Conservation (phyloP, 2,329 filamentous ascomycete genomes). For the Phyllosticta paracitricarpa region DNA sequence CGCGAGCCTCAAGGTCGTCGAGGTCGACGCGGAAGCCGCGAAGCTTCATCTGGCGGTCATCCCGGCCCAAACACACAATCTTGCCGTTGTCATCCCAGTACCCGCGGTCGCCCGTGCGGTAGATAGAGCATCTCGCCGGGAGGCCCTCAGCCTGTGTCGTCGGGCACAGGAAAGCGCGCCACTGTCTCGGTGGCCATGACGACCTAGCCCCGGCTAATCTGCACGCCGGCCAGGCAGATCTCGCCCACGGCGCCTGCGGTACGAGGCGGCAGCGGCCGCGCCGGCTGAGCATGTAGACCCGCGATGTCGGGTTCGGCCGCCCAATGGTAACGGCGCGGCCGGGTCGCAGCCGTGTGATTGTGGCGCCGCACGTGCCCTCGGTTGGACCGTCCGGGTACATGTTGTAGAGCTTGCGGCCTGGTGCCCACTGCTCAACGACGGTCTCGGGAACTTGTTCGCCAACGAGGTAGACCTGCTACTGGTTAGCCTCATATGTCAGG, state of each 20-base stretch:
- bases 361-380: too few species aligned
- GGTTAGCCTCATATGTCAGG: background rate
- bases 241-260: constrained; percentile 31
- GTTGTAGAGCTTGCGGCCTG: too few species aligned
- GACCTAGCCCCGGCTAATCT: constrained; percentile 32
- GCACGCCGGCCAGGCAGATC: constrained; percentile 34
- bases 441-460: constrained; percentile 5
- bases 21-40: constrained; percentile 32
- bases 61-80: constrained; percentile 31
- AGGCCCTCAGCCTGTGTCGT: constrained; percentile 17
- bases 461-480: background rate
- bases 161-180: too few species aligned
- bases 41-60: constrained; percentile 34
- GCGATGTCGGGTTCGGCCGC: too few species aligned
- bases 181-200: background rate
- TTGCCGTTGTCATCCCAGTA: constrained; percentile 28
- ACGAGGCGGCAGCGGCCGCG: background rate
- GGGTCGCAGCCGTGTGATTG: too few species aligned
- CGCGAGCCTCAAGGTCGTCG: constrained; percentile 27
- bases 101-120: constrained; percentile 34
- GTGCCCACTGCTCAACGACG: constrained; percentile 10
- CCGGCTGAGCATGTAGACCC: too few species aligned
- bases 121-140: constrained; percentile 21
- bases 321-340: too few species aligned
- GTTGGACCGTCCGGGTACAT: too few species aligned